phyloP scores from a whole-genome alignment of 2,329 filamentous ascomycete species.

The Botrytis porri region DNA sequence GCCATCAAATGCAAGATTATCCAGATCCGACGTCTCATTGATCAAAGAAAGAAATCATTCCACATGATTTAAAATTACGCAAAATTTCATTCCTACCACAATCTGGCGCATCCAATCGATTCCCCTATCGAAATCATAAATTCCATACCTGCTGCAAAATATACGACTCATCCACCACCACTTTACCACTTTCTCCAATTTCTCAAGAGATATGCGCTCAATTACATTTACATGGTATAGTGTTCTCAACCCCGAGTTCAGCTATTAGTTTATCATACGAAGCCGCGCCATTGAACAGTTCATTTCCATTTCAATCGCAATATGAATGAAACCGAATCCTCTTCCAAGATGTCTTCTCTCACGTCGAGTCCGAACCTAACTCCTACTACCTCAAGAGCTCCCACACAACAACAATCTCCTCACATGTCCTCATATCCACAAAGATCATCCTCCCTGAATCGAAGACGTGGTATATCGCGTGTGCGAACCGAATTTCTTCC shows the following conservation, averaged over 20 bases:
- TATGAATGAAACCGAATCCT: background rate
- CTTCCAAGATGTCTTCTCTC: slow-evolving; percentile 10
- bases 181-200: background rate
- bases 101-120: slow-evolving; percentile 14
- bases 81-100: too few relatives aligned
- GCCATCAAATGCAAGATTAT: slow-evolving; percentile 19
- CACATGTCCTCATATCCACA: slow-evolving; percentile 7
- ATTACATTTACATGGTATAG: slow-evolving; percentile 11
- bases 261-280: slow-evolving; percentile 15
- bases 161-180: background rate
- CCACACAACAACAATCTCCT: slow-evolving; percentile 9
- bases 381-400: background rate
- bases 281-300: background rate
- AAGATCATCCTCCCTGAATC: slow-evolving; percentile 22
- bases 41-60: background rate
- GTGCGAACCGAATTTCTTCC: slow-evolving; percentile 36
- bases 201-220: slow-evolving; percentile 18
- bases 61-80: background rate
- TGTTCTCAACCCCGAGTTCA: slow-evolving; percentile 12
- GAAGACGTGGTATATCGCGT: slow-evolving; percentile 31
- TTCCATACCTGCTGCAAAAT: background rate
- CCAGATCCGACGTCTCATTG: slow-evolving; percentile 13
- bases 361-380: slow-evolving; percentile 12
- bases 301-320: background rate
- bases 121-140: background rate